Conservation (phyloP, 2,329 filamentous ascomycete genomes). For the Fusarium neocosmosporiellum region DNA sequence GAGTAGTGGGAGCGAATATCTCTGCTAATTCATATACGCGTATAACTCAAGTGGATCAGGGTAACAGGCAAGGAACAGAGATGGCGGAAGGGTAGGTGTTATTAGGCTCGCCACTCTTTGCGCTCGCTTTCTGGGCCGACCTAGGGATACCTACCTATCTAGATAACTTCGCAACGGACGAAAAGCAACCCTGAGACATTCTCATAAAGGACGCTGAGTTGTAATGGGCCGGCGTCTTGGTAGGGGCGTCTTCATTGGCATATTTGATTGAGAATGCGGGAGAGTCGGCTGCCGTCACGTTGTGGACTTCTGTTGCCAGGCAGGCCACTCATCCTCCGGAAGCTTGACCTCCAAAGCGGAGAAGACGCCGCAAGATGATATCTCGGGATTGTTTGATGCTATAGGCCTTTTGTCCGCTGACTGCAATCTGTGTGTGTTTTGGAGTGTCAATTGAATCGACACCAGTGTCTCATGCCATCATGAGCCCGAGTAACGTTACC, state of each 20-base stretch:
- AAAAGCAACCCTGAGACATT: too few species aligned
- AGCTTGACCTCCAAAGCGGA: slow-evolving; percentile 47
- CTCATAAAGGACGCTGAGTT: too few species aligned
- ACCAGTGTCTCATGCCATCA: slow-evolving; percentile 49
- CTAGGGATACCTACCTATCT: too few species aligned
- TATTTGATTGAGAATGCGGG: too few species aligned
- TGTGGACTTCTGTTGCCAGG: too few species aligned
- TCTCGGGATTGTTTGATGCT: slow-evolving; percentile 43
- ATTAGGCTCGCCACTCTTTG: too few species aligned
- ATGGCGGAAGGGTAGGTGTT: too few species aligned
- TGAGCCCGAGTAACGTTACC: slow-evolving; percentile 44
- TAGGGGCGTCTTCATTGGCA: too few species aligned
- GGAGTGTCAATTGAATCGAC: slow-evolving; percentile 49
- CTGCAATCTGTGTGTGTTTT: slow-evolving; percentile 44
- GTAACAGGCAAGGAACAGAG: background rate
- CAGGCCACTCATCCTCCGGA: slow-evolving; percentile 50
- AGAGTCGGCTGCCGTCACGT: too few species aligned
- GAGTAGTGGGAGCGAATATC: too few species aligned
- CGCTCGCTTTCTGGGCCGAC: background rate
- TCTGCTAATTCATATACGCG: background rate
- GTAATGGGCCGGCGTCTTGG: too few species aligned
- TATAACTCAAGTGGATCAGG: background rate
- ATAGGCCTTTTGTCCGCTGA: slow-evolving; percentile 43
- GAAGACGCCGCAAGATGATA: slow-evolving; percentile 42
- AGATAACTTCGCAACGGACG: too few species aligned